These are phyloP conservation scores for Saccharomycopsis synnaedendra DNA, from an alignment of 805 yeast species.

Conservation along the genomic window DNA sequence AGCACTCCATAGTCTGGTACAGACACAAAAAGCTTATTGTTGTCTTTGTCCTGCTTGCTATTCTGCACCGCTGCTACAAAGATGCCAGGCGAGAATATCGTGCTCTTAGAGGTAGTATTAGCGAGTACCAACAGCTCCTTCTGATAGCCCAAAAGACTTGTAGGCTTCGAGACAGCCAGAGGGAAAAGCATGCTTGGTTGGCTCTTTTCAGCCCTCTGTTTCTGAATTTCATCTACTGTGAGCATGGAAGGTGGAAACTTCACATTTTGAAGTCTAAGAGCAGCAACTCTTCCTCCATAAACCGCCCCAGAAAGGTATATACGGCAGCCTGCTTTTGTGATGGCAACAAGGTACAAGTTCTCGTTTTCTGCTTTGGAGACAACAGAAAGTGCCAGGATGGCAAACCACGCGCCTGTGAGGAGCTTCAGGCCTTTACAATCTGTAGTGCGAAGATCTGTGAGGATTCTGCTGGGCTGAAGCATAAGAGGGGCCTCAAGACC, in stretches of 20 bases:
- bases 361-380: constrained; percentile 54
- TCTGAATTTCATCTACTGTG: constrained; percentile 24
- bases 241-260: constrained; percentile 57
- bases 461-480: constrained; percentile 27
- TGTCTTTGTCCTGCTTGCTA: constrained; percentile 12
- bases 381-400: constrained; percentile 52
- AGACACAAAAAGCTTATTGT: constrained; percentile 53
- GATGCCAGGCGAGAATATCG: constrained; percentile 76
- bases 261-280: constrained; percentile 35
- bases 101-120: constrained; percentile 44
- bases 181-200: constrained; percentile 19
- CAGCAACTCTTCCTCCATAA: constrained; percentile 25
- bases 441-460: constrained; percentile 30
- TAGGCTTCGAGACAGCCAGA: background rate
- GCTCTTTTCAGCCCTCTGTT: constrained; percentile 26
- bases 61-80: constrained; percentile 52
- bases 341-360: constrained; percentile 62
- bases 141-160: constrained; percentile 31
- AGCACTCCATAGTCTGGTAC: constrained; percentile 80
- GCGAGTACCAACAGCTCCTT: constrained; percentile 44
- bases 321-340: constrained; percentile 78
- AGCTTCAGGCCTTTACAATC: constrained; percentile 42
- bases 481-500: constrained; percentile 30
- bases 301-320: constrained; percentile 39
- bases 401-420: constrained; percentile 38